Evolutionary conservation across 495 filamentous ascomycete species (phyloP).

Genomic region (Platismatia glauca): DNA sequence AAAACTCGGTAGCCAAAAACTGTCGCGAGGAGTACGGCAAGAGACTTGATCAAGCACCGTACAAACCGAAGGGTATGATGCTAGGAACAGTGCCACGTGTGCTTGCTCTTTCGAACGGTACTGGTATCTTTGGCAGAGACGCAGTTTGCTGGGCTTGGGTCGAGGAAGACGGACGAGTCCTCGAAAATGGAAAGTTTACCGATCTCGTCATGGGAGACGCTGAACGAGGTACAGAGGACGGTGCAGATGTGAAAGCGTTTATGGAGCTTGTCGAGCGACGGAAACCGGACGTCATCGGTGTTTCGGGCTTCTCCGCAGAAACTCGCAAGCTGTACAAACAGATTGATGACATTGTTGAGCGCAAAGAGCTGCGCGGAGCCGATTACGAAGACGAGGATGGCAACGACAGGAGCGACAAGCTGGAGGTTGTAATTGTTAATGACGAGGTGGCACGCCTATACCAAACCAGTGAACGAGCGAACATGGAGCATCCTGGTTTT

Average conservation of each 20-base stretch:
- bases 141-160: conserved; percentile 85
- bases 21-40: conserved; percentile 79
- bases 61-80: conserved; percentile 89
- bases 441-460: conserved; percentile 94
- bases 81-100: conserved; percentile 82
- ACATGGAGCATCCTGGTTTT: conserved; percentile 68
- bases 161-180: conserved; percentile 81
- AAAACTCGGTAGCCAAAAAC: conserved; percentile 71
- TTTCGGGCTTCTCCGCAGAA: conserved; percentile 85
- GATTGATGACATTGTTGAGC: conserved; percentile 62
- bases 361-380: conserved; percentile 63
- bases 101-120: conserved; percentile 73
- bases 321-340: conserved; percentile 75
- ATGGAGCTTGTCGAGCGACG: conserved; percentile 63
- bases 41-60: conserved; percentile 88
- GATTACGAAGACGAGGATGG: conserved; percentile 64
- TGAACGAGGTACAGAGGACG: conserved; percentile 54
- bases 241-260: conserved; percentile 54
- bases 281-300: conserved; percentile 79
- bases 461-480: conserved; percentile 78
- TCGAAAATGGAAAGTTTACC: conserved; percentile 77
- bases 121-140: conserved; percentile 60
- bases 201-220: conserved; percentile 64
- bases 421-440: conserved; percentile 87
- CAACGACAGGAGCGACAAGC: conserved; percentile 50